Percentiles rank a stretch among this genome's conserved stretches.
phyloP scores from a whole-genome alignment of 169 alveolate genomes.

The Plasmodium sp. region DNA sequence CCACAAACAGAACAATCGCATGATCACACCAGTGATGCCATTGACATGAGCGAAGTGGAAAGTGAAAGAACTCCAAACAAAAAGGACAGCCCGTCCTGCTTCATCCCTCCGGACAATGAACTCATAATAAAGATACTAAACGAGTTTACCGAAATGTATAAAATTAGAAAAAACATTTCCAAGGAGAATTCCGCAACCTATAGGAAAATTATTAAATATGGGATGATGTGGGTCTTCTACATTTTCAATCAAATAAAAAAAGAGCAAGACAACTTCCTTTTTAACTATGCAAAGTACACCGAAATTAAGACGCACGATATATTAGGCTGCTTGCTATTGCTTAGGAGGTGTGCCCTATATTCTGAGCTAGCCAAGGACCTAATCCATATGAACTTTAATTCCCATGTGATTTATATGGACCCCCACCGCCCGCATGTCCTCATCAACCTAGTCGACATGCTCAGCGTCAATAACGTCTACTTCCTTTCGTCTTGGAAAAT shows the following conservation, averaged over 20 bases:
- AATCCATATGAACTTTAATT: slow-evolving; percentile 37
- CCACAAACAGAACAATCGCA: background rate
- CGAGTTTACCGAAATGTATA: slow-evolving; percentile 24
- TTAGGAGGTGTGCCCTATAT: slow-evolving; percentile 73
- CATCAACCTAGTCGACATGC: slow-evolving; percentile 33
- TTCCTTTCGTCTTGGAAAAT: slow-evolving; percentile 72
- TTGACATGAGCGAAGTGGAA: background rate
- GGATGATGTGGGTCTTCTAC: slow-evolving; percentile 70
- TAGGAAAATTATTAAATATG: slow-evolving; percentile 71
- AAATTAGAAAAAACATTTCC: slow-evolving; percentile 22
- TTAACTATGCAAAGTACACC: slow-evolving; percentile 27
- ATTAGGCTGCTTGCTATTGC: slow-evolving; percentile 45
- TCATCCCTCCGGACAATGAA: slow-evolving; percentile 64
- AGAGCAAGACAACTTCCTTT: slow-evolving; percentile 22
- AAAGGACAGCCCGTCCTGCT: background rate
- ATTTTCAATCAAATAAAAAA: slow-evolving; percentile 30
- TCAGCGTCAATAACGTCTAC: slow-evolving; percentile 30
- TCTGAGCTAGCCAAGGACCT: slow-evolving; percentile 25
- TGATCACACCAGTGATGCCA: background rate
- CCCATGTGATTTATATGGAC: slow-evolving; percentile 13
- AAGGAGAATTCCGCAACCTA: background rate
- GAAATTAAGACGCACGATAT: slow-evolving; percentile 46
- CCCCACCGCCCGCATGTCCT: slow-evolving; percentile 27
- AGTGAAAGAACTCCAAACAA: background rate
- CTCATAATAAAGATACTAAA: slow-evolving; percentile 52